Evolutionary conservation across 2,329 filamentous ascomycete genomes (phyloP).

Genomic region (Raffaelea ambrosiae): DNA sequence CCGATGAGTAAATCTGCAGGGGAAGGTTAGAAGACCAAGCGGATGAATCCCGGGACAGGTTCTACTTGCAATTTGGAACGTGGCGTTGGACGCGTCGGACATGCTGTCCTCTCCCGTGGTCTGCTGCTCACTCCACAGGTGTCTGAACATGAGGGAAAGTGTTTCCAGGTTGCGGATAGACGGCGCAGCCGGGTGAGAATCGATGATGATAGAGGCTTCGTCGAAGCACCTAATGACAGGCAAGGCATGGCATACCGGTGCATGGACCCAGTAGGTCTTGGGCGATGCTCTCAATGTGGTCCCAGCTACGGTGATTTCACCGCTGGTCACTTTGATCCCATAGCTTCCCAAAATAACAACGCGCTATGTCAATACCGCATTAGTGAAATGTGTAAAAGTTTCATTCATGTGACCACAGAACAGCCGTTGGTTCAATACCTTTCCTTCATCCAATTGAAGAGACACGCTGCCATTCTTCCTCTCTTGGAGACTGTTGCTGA

Average conservation of each 20-base stretch:
- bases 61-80: constrained; percentile 7
- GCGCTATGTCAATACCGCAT: constrained; percentile 32
- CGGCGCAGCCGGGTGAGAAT: constrained; percentile 39
- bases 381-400: too few species aligned
- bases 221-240: constrained; percentile 53
- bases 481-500: constrained; percentile 29
- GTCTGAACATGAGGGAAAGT: constrained; percentile 58
- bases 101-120: constrained; percentile 35
- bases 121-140: constrained; percentile 50
- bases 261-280: constrained; percentile 48
- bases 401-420: too few species aligned
- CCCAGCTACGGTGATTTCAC: constrained; percentile 57
- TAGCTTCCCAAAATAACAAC: constrained; percentile 61
- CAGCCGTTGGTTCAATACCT: constrained; percentile 27
- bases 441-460: constrained; percentile 37
- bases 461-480: constrained; percentile 30
- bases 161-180: constrained; percentile 44
- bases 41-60: not conserved
- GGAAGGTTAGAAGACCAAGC: not conserved
- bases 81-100: constrained; percentile 31
- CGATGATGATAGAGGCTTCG: constrained; percentile 44
- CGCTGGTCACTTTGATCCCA: constrained; percentile 51
- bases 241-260: constrained; percentile 61
- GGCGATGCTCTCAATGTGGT: constrained; percentile 41
- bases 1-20: constrained; percentile 42